A percentile compares a stretch with the other conserved stretches of the same genome.
phyloP scores from a whole-genome alignment of 345 rosid species.

The Citrus cavaleriei region DNA sequence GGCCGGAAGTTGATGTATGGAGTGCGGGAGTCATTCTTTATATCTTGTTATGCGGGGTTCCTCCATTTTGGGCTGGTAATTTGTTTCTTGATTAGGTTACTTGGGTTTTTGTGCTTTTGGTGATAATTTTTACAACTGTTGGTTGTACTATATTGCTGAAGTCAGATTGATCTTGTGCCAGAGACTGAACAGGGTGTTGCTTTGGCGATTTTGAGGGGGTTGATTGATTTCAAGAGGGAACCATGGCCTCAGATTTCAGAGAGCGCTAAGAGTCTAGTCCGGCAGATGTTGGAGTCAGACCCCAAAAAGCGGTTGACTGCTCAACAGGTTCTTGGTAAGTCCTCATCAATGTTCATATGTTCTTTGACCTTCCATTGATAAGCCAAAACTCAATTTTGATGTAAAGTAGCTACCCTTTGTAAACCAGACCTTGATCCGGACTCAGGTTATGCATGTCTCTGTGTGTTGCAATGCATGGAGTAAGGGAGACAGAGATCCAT shows the following conservation, averaged over 20 bases:
- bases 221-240: slow-evolving; percentile 79
- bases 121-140: background rate
- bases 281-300: slow-evolving; percentile 84
- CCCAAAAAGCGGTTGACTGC: slow-evolving; percentile 74
- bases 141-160: background rate
- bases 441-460: background rate
- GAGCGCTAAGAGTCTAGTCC: slow-evolving; percentile 82
- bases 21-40: slow-evolving; percentile 93
- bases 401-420: background rate
- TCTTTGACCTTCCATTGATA: background rate
- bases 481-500: background rate
- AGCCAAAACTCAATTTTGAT: background rate
- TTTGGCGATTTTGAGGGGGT: slow-evolving; percentile 85
- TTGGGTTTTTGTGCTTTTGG: background rate
- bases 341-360: background rate
- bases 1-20: slow-evolving; percentile 92
- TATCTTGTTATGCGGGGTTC: slow-evolving; percentile 85
- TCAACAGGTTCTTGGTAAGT: slow-evolving; percentile 84
- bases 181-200: slow-evolving; percentile 99
- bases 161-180: slow-evolving; percentile 29
- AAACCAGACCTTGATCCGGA: background rate
- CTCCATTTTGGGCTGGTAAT: slow-evolving; percentile 94
- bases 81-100: background rate
- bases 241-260: slow-evolving; percentile 98
- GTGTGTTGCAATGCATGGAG: background rate